Evolutionary conservation across 2,329 filamentous ascomycete species (phyloP), one percentile per base, ranked within the genome.

Genomic region (Epichloe festucae): DNA sequence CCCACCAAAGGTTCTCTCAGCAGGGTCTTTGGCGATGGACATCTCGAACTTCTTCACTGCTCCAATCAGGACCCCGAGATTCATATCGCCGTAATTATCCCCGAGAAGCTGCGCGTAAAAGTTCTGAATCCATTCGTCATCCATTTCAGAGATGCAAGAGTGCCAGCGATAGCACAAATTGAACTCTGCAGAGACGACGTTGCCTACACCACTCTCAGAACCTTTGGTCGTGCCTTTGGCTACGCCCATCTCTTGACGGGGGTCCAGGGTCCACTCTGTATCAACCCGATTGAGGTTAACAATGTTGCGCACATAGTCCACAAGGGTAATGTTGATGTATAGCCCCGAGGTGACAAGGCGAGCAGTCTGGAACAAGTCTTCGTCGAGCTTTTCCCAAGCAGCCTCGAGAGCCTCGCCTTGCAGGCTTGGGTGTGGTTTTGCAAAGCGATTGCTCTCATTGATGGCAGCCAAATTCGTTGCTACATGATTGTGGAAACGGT

Each of bases 101-200:
- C 67, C 67, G 0, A 89, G 81, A 1, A 87, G 65, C 42, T 78
- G 68, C 1, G 70, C 65, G 62, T 86, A 89, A 54, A 87, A 75
- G 12, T 83, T 73, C 58, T 89, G 76, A 21, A 88, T 85, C 87
- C 88, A 94, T 57, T 82, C 75, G 61, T 93, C 88, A 60, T 95
- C 89, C 56, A 79, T 81, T 44, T 63, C 62, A 21, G 65, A 79
- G 58, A 93, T 86, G 58, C 84, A 82, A 3, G 87, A 88, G 70
- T 94, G 88, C 87, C 88, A 94, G 56, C 88, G 77, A 65, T 95
- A 94, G 58, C 86, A 85, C 10, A 95, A 74, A 62, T 93, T 94
- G 73, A 95, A 95, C 69, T 95, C 89, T 3, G 85, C 87, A 0
- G 87, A 91, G 5, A 91, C 87, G 57, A 85, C 82, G 60, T 93